phyloP scores from a whole-genome alignment of 1,284 basidiomycete species.

The Salmacisia buchloeana region DNA sequence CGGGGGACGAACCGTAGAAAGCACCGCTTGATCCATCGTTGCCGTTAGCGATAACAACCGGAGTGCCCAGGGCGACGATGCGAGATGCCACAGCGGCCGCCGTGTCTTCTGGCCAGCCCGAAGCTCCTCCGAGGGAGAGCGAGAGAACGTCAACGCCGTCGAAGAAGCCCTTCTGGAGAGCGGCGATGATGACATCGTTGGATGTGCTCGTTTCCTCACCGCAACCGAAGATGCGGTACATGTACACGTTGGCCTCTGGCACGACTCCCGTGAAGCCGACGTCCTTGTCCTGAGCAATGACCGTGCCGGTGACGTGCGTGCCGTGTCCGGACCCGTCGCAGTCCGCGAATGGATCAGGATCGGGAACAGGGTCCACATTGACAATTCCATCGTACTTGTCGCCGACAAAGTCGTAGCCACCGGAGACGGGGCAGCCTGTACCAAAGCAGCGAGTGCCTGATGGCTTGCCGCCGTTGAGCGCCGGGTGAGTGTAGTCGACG shows the following conservation, averaged over 20 bases:
- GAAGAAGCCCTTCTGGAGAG: slow-evolving; percentile 35
- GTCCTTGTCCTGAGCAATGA: slow-evolving; percentile 57
- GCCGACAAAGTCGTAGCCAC: slow-evolving; percentile 38
- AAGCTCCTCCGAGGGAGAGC: slow-evolving; percentile 59
- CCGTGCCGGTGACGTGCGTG: slow-evolving; percentile 64
- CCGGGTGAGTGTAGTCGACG: slow-evolving; percentile 62
- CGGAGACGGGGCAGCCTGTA: slow-evolving; percentile 25
- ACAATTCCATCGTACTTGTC: slow-evolving; percentile 50
- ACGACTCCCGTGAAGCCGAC: slow-evolving; percentile 37
- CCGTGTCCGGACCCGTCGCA: slow-evolving; percentile 50
- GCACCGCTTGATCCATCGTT: slow-evolving; percentile 52
- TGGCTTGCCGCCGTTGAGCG: slow-evolving; percentile 55
- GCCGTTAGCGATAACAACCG: slow-evolving; percentile 46
- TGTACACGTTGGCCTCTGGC: slow-evolving; percentile 33
- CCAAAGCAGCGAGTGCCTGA: slow-evolving; percentile 33
- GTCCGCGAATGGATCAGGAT: slow-evolving; percentile 51
- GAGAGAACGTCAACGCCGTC: slow-evolving; percentile 59
- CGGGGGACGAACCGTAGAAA: slow-evolving; percentile 52
- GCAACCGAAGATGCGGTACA: slow-evolving; percentile 54
- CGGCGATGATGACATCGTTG: slow-evolving; percentile 52
- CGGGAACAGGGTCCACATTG: slow-evolving; percentile 46
- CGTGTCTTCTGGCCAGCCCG: slow-evolving; percentile 25
- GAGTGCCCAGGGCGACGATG: slow-evolving; percentile 26
- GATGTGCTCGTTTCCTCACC: slow-evolving; percentile 35
- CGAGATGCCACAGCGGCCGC: slow-evolving; percentile 23